Conservation (phyloP, 2,329 filamentous ascomycete genomes). For the Penicillium sclerotigenum region DNA sequence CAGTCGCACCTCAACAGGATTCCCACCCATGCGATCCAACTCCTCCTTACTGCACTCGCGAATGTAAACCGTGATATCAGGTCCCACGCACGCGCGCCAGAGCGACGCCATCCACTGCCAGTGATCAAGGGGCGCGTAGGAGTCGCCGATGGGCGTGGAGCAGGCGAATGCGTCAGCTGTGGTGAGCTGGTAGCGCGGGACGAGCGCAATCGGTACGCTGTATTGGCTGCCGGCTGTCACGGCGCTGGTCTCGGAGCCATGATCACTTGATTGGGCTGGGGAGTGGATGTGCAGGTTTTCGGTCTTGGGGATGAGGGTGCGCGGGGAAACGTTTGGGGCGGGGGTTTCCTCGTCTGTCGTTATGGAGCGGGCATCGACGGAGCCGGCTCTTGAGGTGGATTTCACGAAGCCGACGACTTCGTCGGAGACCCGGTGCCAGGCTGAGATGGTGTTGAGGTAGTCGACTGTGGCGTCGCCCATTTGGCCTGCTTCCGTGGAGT, state of each 20-base stretch:
- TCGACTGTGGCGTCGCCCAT: slow-evolving; percentile 48
- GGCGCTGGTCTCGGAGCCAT: slow-evolving; percentile 25
- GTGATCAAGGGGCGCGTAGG: slow-evolving; percentile 79
- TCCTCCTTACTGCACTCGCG: slow-evolving; percentile 43
- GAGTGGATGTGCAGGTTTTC: slow-evolving; percentile 31
- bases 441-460: slow-evolving; percentile 66
- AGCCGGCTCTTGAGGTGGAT: slow-evolving; percentile 19
- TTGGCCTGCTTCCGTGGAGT: slow-evolving; percentile 27
- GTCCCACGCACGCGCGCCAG: slow-evolving; percentile 80
- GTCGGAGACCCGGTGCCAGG: slow-evolving; percentile 72
- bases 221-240: slow-evolving; percentile 13
- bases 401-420: slow-evolving; percentile 64
- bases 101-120: slow-evolving; percentile 97
- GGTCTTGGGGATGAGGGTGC: slow-evolving; percentile 33
- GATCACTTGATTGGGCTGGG: slow-evolving; percentile 28
- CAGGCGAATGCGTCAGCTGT: slow-evolving; percentile 73
- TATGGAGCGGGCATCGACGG: slow-evolving; percentile 12
- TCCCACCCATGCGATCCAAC: slow-evolving; percentile 38
- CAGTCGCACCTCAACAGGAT: slow-evolving; percentile 55
- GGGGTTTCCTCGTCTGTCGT: slow-evolving; percentile 20
- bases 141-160: slow-evolving; percentile 69
- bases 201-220: slow-evolving; percentile 66
- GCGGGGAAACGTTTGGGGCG: slow-evolving; percentile 29
- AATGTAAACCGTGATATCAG: slow-evolving; percentile 59
- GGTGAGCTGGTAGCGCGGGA: slow-evolving; percentile 77